Percentiles rank a stretch among this genome's conserved stretches.
Evolutionary conservation across 345 rosid species (phyloP).

Genomic region (Raphanus sativus): DNA sequence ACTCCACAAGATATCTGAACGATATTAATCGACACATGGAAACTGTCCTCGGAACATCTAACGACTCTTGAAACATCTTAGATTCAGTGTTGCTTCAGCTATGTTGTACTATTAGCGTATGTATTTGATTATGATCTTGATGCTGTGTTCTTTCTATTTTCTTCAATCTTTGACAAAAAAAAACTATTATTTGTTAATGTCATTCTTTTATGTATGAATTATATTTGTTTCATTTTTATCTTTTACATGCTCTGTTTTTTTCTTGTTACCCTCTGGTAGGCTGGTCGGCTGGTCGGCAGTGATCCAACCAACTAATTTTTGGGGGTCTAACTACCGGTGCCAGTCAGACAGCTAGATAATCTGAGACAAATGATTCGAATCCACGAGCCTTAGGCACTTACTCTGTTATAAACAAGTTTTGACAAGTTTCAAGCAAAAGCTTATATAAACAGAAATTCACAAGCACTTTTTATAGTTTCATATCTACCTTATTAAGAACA

Average conservation of each 20-base stretch:
- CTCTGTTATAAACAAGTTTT: background rate
- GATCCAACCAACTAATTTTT: no score
- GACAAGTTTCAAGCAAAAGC: background rate
- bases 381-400: background rate
- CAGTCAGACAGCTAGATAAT: no score
- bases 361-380: no score
- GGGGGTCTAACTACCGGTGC: no score
- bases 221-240: background rate
- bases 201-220: background rate
- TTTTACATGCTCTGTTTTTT: background rate
- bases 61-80: slow-evolving; percentile 12
- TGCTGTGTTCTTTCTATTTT: slow-evolving; percentile 10
- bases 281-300: no score
- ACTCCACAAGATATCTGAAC: slow-evolving; percentile 54
- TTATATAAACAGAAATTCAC: background rate
- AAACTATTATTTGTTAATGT: background rate
- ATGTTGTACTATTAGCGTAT: slow-evolving; percentile 30
- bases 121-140: slow-evolving; percentile 22
- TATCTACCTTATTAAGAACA: background rate
- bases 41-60: slow-evolving; percentile 47
- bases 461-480: background rate
- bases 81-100: slow-evolving; percentile 12
- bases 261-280: no score
- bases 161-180: background rate
- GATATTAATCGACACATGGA: slow-evolving; percentile 66